Conservation (phyloP, 2,329 filamentous ascomycete species). For the Cordyceps fumosorosea region DNA sequence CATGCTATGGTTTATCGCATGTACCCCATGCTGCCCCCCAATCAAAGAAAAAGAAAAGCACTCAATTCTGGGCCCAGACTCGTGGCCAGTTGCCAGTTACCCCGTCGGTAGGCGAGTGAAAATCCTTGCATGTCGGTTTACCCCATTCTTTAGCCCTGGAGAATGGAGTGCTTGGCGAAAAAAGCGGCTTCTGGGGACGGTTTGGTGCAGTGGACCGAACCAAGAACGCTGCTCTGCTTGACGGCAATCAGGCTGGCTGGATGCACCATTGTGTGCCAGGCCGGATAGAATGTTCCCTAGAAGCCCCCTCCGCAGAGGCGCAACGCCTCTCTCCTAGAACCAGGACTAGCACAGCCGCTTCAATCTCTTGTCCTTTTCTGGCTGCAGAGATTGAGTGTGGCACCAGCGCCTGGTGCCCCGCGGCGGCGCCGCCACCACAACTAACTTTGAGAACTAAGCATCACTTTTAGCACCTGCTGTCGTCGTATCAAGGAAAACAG, state of each 20-base stretch:
- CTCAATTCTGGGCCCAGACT: background rate
- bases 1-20: too few relatives aligned
- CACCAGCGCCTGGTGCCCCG: background rate
- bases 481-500: too few relatives aligned
- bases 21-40: background rate
- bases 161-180: background rate
- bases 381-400: conserved; percentile 4
- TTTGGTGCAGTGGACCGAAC: background rate
- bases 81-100: background rate
- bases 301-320: background rate
- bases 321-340: background rate
- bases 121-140: background rate
- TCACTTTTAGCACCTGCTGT: too few relatives aligned
- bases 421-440: background rate
- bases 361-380: background rate
- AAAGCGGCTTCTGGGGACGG: background rate
- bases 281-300: background rate
- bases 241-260: too few relatives aligned
- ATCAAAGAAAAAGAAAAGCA: background rate
- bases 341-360: background rate
- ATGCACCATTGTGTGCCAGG: background rate
- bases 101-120: background rate
- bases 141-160: background rate
- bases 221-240: background rate
- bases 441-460: too few relatives aligned